Base-by-base conservation (phyloP, 78 protist species). In the Diacronema lutheri region DNA sequence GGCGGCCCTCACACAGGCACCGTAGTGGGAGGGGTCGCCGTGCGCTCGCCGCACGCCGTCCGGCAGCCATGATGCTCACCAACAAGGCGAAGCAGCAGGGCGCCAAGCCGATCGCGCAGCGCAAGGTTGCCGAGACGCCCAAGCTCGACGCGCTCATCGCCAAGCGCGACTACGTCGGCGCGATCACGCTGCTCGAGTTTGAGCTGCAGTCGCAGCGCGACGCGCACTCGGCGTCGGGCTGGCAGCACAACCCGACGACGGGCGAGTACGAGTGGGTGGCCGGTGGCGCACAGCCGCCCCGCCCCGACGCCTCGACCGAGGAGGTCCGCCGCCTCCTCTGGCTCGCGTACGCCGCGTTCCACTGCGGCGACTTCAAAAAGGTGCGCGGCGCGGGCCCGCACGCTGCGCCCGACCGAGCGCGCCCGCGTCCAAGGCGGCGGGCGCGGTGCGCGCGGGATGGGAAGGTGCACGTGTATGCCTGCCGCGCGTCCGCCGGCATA, bases 111-210 rank as follows among this genome's bases (percentile, higher is more conserved):
- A 7, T 44, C 16, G 50, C 50, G 50, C 50, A 79, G 66, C 46
- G 56, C n/a, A 13, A 56, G 44, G 33, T 3, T 31, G 37, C 31
- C 26, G 64, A 80, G 73, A 23, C 16, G 50, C 85, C 85, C 40
- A 25, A 62, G 40, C 81, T 90, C 55, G 90, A 79, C 29, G 87
- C 77, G 25, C 86, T 84, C 37, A 10, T 93, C 35, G 5, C 10
- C 31, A 1, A 7, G 40, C 81, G 95, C 23, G 94, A 94, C 58
- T 94, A 80, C 76, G 35, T 66, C 5, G 94, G 94, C 13, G 94
- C 96, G 20, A 14, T 90, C 3, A 90, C 95, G 40, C 78, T 94
- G 86, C 83, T 92, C 40, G 93, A 94, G 82, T 58, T 93, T 60
- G 66, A 73, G 58, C 79, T 11, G 25, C 11, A 73, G 58, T 1